A percentile compares a stretch with the other conserved stretches of the same genome.
These are phyloP conservation scores for Stentor coeruleus DNA, from an alignment of 73 alveolate species.

Conservation along the genomic window DNA sequence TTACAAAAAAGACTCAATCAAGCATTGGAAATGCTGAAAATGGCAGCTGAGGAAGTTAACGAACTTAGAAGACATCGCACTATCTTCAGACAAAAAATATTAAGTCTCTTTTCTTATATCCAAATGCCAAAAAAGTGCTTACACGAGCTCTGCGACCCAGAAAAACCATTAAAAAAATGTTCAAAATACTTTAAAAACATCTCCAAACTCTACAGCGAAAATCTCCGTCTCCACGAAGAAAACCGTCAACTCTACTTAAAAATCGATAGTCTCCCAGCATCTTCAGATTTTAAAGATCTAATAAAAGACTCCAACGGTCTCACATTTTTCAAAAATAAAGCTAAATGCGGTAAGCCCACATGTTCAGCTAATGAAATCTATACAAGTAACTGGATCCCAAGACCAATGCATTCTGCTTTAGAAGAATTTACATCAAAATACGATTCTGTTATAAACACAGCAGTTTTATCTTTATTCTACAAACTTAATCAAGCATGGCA, in stretches of 20 bases:
- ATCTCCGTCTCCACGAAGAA: not conserved
- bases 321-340: too few species aligned
- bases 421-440: not conserved
- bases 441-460: not conserved
- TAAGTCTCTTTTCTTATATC: too few species aligned
- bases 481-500: not conserved
- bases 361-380: not conserved
- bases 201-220: not conserved
- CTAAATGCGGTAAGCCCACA: not conserved
- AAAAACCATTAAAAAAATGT: too few species aligned
- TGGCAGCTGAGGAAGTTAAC: not conserved
- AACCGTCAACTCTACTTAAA: not conserved
- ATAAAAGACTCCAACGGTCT: not conserved
- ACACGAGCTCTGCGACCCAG: not conserved
- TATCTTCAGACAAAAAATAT: too few species aligned
- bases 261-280: not conserved
- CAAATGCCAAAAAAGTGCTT: not conserved
- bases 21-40: not conserved
- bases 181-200: too few species aligned
- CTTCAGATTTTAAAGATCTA: not conserved
- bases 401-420: not conserved
- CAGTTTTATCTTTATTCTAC: not conserved
- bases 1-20: not conserved
- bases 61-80: not conserved
- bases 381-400: constrained; percentile 1